Evolutionary conservation across 2,329 filamentous ascomycete species (phyloP).

Genomic region (Sporothrix sp.): DNA sequence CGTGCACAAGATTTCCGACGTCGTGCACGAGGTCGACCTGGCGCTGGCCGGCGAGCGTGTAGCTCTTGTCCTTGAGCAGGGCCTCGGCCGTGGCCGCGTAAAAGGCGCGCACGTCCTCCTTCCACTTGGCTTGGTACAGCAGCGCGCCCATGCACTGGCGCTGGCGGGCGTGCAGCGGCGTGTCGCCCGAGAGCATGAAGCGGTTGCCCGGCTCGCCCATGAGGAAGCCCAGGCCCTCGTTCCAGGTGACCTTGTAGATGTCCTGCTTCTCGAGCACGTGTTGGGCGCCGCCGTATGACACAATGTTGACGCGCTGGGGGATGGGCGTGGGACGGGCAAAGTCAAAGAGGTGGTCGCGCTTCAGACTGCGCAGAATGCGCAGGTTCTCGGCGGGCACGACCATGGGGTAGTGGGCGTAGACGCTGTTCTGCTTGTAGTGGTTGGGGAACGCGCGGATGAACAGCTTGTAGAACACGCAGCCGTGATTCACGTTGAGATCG

Average conservation of each 20-base stretch:
- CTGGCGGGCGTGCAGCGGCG: conserved; percentile 38
- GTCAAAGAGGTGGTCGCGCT: conserved; percentile 58
- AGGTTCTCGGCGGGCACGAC: conserved; percentile 60
- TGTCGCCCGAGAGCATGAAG: conserved; percentile 48
- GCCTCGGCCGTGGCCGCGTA: conserved; percentile 52
- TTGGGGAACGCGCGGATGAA: conserved; percentile 70
- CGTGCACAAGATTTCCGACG: conserved; percentile 57
- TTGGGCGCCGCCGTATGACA: conserved; percentile 51
- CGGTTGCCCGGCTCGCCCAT: conserved; percentile 45
- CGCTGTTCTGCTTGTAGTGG: conserved; percentile 66
- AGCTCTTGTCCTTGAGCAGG: conserved; percentile 56
- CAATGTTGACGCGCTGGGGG: conserved; percentile 43
- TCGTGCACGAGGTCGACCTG: conserved; percentile 65
- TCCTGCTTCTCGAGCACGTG: conserved; percentile 50
- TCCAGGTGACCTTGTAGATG: conserved; percentile 57
- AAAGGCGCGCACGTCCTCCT: conserved; percentile 53
- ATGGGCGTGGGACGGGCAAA: conserved; percentile 51
- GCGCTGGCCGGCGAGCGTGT: conserved; percentile 47
- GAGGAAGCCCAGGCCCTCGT: conserved; percentile 51
- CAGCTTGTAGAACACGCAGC: conserved; percentile 77
- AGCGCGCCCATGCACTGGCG: conserved; percentile 45
- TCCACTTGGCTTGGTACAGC: conserved; percentile 53
- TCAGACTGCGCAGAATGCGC: conserved; percentile 58
- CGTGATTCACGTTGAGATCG: conserved; percentile 64
- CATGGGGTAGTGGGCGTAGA: conserved; percentile 75